Conservation (phyloP, 345 rosid species). For the Dipteronia sinensis region DNA sequence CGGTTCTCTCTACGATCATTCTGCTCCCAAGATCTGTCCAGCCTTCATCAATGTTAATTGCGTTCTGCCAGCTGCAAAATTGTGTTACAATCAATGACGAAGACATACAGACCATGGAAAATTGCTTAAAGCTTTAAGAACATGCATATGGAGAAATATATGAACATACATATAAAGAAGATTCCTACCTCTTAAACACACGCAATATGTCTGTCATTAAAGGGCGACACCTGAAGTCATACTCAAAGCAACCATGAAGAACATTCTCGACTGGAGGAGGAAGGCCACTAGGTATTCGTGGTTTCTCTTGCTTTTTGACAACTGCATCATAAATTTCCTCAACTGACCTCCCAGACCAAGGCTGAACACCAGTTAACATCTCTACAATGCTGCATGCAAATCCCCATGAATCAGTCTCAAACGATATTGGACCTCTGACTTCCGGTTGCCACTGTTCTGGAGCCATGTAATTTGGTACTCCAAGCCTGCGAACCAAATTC, state of each 20-base stretch:
- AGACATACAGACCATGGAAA: not conserved
- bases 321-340: constrained; percentile 70
- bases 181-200: constrained; percentile 62
- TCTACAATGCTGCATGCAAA: constrained; percentile 89
- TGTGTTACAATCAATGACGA: constrained; percentile 7
- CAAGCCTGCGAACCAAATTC: constrained; percentile 67
- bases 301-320: constrained; percentile 75
- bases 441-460: constrained; percentile 98
- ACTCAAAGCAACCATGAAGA: constrained; percentile 85
- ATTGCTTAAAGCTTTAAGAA: constrained; percentile 4
- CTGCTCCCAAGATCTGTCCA: constrained; percentile 52
- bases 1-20: constrained; percentile 37
- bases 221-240: constrained; percentile 87
- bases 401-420: constrained; percentile 97
- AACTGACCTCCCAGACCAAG: constrained; percentile 71
- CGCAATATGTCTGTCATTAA: constrained; percentile 73
- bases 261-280: constrained; percentile 72
- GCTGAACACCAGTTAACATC: constrained; percentile 87
- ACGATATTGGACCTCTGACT: constrained; percentile 76
- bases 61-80: constrained; percentile 63
- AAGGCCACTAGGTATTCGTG: constrained; percentile 63
- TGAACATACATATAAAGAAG: not conserved
- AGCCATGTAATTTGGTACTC: constrained; percentile 96
- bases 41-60: constrained; percentile 47
- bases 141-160: not conserved